Evolutionary conservation across 140 eudicot species (phyloP), one percentile per base, ranked within the genome.

Genomic region (Bidens hawaiensis): DNA sequence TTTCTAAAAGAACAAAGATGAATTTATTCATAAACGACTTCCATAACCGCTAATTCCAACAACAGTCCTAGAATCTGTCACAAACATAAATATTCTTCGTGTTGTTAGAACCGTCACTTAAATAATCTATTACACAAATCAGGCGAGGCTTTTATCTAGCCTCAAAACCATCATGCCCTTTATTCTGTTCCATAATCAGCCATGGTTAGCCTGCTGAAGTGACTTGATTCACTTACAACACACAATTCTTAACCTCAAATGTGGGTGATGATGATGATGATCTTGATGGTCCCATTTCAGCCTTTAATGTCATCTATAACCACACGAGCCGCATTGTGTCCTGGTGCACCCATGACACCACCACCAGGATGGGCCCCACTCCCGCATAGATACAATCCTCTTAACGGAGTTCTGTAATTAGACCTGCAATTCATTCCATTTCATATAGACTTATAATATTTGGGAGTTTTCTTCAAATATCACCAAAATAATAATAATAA

Each of bases 271-370:
- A 63, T 40, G 48, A 40, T 31, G 34, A 53, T 56, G 46, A 23
- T 63, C 46, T 11, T 57, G 10, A 23, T 8, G 46, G 18, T 25
- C 36, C 36, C 57, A 54, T 34, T 49, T 45, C 57, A 56, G 67
- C 74, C 83, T 75, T 79, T 87, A 27, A 84, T 62, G 69, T 91
- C 98, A 57, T 87, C 81, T 34, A 88, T 78, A 61, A 88, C 99
- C 42, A 81, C 94, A 26, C 75, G 81, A 2, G 99, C 97, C 2
- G 95, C 87, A 31, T 88, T 85, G 10, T 94, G 95, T 17, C 99
- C 99, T 8, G 99, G 97, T 6, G 97, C 99, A 31, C 99, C 99
- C 99, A 88, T 94, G 45, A 94, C 99, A 30, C 97, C 99, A 5
- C 99, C 99, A 63, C 99, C 97, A 55, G 99, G 99, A 67, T 89